Conservation (phyloP, 2,329 filamentous ascomycete genomes). For the Ceratocystis eucalypticola region DNA sequence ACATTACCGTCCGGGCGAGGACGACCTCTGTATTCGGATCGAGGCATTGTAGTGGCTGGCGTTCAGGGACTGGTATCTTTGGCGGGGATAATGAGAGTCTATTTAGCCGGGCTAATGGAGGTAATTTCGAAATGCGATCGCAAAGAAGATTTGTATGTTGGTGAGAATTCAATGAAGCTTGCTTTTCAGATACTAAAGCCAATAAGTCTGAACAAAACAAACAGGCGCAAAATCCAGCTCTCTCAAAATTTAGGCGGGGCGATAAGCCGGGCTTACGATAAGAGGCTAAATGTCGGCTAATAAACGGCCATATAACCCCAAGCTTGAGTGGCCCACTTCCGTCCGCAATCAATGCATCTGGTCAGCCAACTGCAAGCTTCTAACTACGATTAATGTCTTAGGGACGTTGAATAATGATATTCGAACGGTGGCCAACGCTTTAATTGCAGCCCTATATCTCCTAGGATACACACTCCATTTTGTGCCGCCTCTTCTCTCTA, state of each 20-base stretch:
- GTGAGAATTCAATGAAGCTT: background rate
- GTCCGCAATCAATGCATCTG: background rate
- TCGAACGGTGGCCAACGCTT: background rate
- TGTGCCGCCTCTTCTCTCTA: background rate
- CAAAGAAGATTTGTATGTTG: background rate
- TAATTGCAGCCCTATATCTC: background rate
- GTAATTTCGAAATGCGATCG: background rate
- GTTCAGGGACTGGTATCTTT: background rate
- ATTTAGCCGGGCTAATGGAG: too few species aligned
- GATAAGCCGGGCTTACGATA: conserved; percentile 12
- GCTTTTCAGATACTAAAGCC: too few species aligned
- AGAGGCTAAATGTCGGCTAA: conserved; percentile 12
- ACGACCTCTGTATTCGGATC: background rate
- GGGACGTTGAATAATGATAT: background rate
- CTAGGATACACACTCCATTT: background rate
- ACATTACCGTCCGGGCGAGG: background rate
- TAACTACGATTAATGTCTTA: background rate
- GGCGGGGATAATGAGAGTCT: too few species aligned
- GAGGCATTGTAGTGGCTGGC: background rate
- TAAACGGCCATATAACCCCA: background rate
- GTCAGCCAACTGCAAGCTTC: background rate
- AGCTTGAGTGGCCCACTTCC: background rate
- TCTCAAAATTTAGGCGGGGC: conserved; percentile 19
- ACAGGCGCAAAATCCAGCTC: conserved; percentile 12
- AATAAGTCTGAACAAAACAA: too few species aligned